phyloP scores from a whole-genome alignment of 176 grass and related monocot species.

The Oryza longistaminata region DNA sequence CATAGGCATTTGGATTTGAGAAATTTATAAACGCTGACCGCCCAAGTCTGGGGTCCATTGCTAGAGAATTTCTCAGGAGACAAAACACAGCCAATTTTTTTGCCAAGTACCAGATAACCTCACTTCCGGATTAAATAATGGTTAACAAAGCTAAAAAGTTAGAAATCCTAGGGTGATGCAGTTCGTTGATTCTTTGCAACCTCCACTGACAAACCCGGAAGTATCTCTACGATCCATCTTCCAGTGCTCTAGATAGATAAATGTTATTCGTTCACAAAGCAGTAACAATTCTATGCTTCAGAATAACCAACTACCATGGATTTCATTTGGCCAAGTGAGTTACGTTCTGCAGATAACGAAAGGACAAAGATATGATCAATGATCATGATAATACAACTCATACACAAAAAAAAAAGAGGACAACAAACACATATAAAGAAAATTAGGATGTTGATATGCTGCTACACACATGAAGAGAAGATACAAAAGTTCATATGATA shows the following conservation, averaged over 20 bases:
- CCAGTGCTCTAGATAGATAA: slow-evolving; percentile 33
- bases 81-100: slow-evolving; percentile 21
- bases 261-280: slow-evolving; percentile 13
- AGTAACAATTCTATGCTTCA: background rate
- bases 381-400: background rate
- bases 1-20: slow-evolving; percentile 45
- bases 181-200: slow-evolving; percentile 47
- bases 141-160: slow-evolving; percentile 50
- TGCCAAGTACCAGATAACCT: slow-evolving; percentile 35
- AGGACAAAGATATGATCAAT: slow-evolving; percentile 6
- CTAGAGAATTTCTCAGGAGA: background rate
- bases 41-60: slow-evolving; percentile 44
- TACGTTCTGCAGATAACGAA: slow-evolving; percentile 36
- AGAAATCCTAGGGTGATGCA: slow-evolving; percentile 38
- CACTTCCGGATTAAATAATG: slow-evolving; percentile 41
- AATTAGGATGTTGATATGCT: background rate
- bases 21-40: slow-evolving; percentile 49
- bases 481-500: background rate
- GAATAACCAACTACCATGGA: slow-evolving; percentile 7
- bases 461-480: background rate
- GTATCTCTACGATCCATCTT: slow-evolving; percentile 84
- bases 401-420: background rate
- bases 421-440: background rate
- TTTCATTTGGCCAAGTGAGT: slow-evolving; percentile 16
- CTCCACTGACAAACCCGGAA: slow-evolving; percentile 93